phyloP scores from a whole-genome alignment of 371 early-diverging fungal species.

The Mucor piriformis region DNA sequence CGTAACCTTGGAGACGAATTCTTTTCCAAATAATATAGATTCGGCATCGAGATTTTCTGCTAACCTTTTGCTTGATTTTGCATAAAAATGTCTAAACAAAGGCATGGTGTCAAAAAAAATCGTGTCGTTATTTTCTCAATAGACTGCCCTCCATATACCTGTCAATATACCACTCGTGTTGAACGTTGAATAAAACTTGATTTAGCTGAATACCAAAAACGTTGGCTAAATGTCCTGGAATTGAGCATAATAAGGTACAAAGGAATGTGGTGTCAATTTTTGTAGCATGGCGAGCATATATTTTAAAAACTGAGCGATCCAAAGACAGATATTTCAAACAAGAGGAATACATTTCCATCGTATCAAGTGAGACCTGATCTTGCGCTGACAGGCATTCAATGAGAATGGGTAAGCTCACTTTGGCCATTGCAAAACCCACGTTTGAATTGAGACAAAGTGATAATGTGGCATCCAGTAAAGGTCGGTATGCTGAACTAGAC shows the following conservation, averaged over 20 bases:
- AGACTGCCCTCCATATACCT: too few relatives aligned
- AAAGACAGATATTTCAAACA: conserved; percentile 9
- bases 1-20: conserved; percentile 32
- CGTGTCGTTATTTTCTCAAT: too few relatives aligned
- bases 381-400: conserved; percentile 28
- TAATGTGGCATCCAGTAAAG: conserved; percentile 8
- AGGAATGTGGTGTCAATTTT: conserved; percentile 19
- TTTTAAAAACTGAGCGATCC: background rate
- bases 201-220: conserved; percentile 24
- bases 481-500: background rate
- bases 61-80: conserved; percentile 4
- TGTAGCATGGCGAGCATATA: conserved; percentile 2
- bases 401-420: conserved; percentile 21
- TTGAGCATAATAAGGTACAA: conserved; percentile 34
- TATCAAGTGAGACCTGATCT: conserved; percentile 9
- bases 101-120: too few relatives aligned
- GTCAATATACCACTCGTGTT: conserved; percentile 24
- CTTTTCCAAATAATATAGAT: conserved; percentile 14
- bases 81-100: conserved; percentile 22
- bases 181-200: background rate
- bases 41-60: conserved; percentile 8
- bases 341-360: conserved; percentile 16
- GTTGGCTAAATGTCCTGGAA: conserved; percentile 35
- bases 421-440: conserved; percentile 5
- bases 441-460: background rate